Conservation (phyloP, 208 protist species). For the Wallacemonas sp. region DNA sequence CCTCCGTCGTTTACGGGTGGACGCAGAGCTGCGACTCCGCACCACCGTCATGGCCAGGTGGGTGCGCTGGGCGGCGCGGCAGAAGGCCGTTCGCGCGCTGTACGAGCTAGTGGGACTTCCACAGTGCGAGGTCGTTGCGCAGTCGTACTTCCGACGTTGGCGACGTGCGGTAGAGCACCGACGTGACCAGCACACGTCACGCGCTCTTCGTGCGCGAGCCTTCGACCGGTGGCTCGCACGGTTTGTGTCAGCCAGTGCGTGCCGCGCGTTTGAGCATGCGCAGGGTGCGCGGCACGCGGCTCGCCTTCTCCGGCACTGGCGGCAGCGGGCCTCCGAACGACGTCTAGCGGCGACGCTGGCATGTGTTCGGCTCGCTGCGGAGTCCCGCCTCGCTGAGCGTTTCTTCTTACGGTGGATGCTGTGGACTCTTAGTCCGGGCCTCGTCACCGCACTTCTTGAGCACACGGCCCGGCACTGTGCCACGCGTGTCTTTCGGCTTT, state of each 20-base stretch:
- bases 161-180: not conserved
- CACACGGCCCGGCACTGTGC: not conserved
- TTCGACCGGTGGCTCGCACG: no score
- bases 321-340: not conserved
- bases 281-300: no score
- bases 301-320: not conserved
- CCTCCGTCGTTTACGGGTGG: conserved; percentile 11
- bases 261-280: no score
- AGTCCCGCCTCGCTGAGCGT: not conserved
- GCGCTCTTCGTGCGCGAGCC: no score
- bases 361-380: not conserved
- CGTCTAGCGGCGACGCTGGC: not conserved
- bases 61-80: conserved; percentile 23
- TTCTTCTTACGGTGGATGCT: not conserved
- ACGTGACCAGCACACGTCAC: not conserved
- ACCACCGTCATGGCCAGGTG: conserved; percentile 16
- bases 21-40: conserved; percentile 12
- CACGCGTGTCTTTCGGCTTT: not conserved
- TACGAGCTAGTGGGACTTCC: conserved; percentile 1
- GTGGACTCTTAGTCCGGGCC: not conserved
- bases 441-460: not conserved
- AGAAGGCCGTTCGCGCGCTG: conserved; percentile 7
- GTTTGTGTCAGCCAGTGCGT: no score
- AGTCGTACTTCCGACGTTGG: conserved; percentile 19
- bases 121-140: conserved; percentile 14